Base-by-base conservation (phyloP, 441 rosid genomes). In the Capsella rubella region DNA sequence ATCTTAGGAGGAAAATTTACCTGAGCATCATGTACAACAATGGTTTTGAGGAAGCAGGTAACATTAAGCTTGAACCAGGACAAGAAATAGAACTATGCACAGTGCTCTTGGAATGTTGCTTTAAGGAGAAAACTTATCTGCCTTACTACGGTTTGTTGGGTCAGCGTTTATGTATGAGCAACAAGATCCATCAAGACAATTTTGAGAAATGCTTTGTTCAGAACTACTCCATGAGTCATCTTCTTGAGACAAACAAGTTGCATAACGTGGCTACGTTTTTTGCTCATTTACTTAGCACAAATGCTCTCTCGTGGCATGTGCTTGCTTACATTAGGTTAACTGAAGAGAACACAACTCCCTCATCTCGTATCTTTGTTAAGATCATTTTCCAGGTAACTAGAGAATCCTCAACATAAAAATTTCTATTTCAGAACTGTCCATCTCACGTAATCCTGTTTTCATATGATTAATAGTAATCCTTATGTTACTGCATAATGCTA, bases 21-120 rank as follows among this genome's bases (percentile, higher is more conserved):
- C 79, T 89, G 12, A 92, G 98, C n/a, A 92, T 95, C 34, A 95
- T 95, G 99, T 95, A 97, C 31, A 89, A 97, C 76, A 96, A 89
- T 46, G 97, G 90, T 77, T 95, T 92, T 70, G 98, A 95, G 81
- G 99, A 95, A 84, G 95, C 98, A 45, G 98, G 98, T 54, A 92
- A 89, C 76, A 92, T 95, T 58, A 90, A 92, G 80, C 88, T 95
- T 15, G 92, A 92, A 85, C 91, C 96, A 2, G 98, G 98, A 65
- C 99, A 95, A 85, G 97, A 92, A 96, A 89, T 89, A 95, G 97
- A 92, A 77, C 77, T 94, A 43, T 87, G 95, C 77, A 67, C 87
- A 39, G 90, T 91, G 99, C 87, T 94, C 3, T 71, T 94, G 84
- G 97, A 92, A 69, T 94, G 99, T 75, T 94, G 92, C 83, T 84